Percentiles rank a stretch among this genome's conserved stretches.
Evolutionary conservation across 225 moss, liverwort and hornwort species (phyloP).

Genomic region (Marchantia paleacea): DNA sequence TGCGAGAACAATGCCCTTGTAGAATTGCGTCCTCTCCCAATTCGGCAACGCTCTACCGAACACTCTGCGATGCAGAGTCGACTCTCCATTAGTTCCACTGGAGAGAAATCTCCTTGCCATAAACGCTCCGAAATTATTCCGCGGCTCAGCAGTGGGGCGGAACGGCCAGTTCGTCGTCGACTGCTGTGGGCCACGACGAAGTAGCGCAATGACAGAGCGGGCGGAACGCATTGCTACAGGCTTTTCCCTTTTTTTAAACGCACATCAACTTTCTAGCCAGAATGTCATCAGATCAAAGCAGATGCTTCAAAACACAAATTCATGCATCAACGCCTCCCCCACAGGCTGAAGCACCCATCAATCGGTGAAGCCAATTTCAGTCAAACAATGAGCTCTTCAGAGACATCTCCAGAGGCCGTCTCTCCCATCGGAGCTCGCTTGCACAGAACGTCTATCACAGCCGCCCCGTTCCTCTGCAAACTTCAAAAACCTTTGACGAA

Average conservation of each 20-base stretch:
- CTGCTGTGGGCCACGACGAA: slow-evolving; percentile 36
- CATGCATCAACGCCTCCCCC: not conserved
- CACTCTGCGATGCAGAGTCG: slow-evolving; percentile 15
- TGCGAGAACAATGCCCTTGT: slow-evolving; percentile 37
- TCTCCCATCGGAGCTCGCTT: not conserved
- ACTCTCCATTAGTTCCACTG: slow-evolving; percentile 15
- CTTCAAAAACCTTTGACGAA: not conserved
- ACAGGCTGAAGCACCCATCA: too few species aligned
- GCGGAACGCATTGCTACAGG: slow-evolving; percentile 36
- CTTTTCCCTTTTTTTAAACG: not conserved
- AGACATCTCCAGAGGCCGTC: not conserved
- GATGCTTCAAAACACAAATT: not conserved
- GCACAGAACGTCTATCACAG: not conserved
- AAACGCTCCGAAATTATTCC: slow-evolving; percentile 15
- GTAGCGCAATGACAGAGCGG: slow-evolving; percentile 30
- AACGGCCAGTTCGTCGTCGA: slow-evolving; percentile 31
- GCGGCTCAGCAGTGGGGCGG: slow-evolving; percentile 23
- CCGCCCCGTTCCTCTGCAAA: not conserved
- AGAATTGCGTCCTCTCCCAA: slow-evolving; percentile 33
- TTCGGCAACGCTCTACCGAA: slow-evolving; percentile 31
- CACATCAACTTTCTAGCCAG: not conserved
- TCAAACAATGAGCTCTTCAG: not conserved
- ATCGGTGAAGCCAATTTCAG: not conserved
- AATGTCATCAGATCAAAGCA: not conserved
- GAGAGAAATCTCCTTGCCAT: slow-evolving; percentile 31